Conservation (phyloP, 2,329 filamentous ascomycete genomes). For the Venturia pyrina region DNA sequence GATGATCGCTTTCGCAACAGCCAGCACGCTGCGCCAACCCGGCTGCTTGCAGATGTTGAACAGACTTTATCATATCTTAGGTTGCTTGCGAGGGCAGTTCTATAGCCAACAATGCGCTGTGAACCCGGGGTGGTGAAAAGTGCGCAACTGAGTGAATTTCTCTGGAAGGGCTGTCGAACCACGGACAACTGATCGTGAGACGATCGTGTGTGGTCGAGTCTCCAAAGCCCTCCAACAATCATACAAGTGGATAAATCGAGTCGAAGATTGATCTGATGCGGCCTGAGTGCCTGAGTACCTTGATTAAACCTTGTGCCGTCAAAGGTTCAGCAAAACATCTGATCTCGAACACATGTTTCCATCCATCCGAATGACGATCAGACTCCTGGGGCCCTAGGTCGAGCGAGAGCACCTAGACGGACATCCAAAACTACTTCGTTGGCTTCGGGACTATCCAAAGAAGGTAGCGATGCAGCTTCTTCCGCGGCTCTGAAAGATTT, state of each 20-base stretch:
- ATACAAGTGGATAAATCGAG: neutral
- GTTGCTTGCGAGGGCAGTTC: neutral
- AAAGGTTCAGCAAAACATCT: neutral
- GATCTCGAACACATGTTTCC: neutral
- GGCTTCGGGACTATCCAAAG: neutral
- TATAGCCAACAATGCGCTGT: neutral
- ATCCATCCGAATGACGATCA: neutral
- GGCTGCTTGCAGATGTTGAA: neutral
- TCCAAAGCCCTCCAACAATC: neutral
- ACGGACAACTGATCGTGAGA: neutral
- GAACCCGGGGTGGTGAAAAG: neutral
- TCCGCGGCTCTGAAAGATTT: neutral
- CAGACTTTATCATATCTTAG: neutral
- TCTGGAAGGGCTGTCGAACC: neutral
- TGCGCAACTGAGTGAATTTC: neutral
- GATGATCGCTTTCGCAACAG: neutral
- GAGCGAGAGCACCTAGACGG: neutral
- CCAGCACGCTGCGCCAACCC: neutral
- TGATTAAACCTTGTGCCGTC: neutral
- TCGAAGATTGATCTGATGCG: neutral
- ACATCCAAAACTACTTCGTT: neutral
- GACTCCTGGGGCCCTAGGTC: neutral
- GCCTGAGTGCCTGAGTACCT: neutral
- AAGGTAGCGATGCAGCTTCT: neutral
- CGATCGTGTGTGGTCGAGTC: neutral